Conservation (phyloP, 345 rosid species). For the Brassica rapa region DNA sequence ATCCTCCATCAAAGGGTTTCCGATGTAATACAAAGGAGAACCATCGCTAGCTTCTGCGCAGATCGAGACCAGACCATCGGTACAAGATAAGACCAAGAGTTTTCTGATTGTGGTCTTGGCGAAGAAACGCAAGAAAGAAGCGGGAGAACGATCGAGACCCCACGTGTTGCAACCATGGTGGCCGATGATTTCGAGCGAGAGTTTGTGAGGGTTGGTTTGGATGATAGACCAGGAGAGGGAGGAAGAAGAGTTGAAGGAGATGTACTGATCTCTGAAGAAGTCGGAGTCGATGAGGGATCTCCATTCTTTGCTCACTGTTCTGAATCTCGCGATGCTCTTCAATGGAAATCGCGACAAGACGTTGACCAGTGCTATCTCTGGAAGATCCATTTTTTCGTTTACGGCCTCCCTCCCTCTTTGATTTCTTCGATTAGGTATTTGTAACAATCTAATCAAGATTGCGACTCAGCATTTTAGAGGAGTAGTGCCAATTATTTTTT, state of each 20-base stretch:
- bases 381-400: slow-evolving; percentile 5
- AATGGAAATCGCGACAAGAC: slow-evolving; percentile 7
- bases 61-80: slow-evolving; percentile 19
- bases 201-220: slow-evolving; percentile 12
- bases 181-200: slow-evolving; percentile 16
- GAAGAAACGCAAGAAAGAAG: slow-evolving; percentile 7
- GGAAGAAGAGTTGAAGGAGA: slow-evolving; percentile 14
- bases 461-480: not conserved
- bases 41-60: not conserved
- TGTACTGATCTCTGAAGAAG: slow-evolving; percentile 13
- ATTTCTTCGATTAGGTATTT: not conserved
- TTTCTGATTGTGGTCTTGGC: not conserved
- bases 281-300: slow-evolving; percentile 14
- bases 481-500: no score
- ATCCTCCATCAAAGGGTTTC: slow-evolving; percentile 16
- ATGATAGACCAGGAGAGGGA: slow-evolving; percentile 25
- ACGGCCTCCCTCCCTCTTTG: not conserved
- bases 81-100: slow-evolving; percentile 7
- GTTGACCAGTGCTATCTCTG: not conserved
- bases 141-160: slow-evolving; percentile 12
- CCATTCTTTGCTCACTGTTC: slow-evolving; percentile 14
- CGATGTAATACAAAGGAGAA: slow-evolving; percentile 11
- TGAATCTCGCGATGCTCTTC: slow-evolving; percentile 20
- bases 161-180: slow-evolving; percentile 17
- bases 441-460: not conserved